Conservation (phyloP, 108 stramenopile genomes). For the Discostella pseudostelligera region DNA sequence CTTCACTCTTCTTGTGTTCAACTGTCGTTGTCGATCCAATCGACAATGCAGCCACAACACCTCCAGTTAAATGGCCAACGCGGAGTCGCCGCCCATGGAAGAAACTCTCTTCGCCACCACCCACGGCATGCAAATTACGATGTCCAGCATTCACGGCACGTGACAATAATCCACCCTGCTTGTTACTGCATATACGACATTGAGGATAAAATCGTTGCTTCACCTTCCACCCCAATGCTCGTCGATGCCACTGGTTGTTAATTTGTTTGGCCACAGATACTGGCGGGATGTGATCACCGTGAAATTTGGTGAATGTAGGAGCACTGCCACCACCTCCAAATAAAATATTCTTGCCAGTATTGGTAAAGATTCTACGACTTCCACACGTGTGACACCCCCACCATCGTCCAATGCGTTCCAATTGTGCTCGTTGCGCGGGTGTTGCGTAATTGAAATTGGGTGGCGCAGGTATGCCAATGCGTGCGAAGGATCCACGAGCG, state of each 20-base stretch:
- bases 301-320: slow-evolving; percentile 41
- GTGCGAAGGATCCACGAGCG: slow-evolving; percentile 74
- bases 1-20: too few relatives aligned
- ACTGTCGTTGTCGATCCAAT: slow-evolving; percentile 14
- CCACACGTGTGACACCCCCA: slow-evolving; percentile 90
- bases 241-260: slow-evolving; percentile 59
- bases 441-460: slow-evolving; percentile 72
- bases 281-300: slow-evolving; percentile 91
- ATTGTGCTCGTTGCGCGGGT: slow-evolving; percentile 44
- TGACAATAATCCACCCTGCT: slow-evolving; percentile 69
- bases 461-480: slow-evolving; percentile 54
- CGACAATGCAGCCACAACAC: slow-evolving; percentile 52
- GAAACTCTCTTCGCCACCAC: slow-evolving; percentile 62
- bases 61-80: slow-evolving; percentile 72
- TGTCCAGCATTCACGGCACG: slow-evolving; percentile 48
- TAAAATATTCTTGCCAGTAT: neutral
- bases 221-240: slow-evolving; percentile 42
- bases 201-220: slow-evolving; percentile 84
- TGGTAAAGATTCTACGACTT: slow-evolving; percentile 48
- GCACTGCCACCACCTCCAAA: too few relatives aligned
- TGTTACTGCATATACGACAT: slow-evolving; percentile 68
- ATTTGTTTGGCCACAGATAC: slow-evolving; percentile 67
- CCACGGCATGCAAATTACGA: slow-evolving; percentile 54
- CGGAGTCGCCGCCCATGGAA: slow-evolving; percentile 64
- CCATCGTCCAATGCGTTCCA: slow-evolving; percentile 61